phyloP scores from a whole-genome alignment of 805 yeast genomes.

The Kazachstania kunashirensis region DNA sequence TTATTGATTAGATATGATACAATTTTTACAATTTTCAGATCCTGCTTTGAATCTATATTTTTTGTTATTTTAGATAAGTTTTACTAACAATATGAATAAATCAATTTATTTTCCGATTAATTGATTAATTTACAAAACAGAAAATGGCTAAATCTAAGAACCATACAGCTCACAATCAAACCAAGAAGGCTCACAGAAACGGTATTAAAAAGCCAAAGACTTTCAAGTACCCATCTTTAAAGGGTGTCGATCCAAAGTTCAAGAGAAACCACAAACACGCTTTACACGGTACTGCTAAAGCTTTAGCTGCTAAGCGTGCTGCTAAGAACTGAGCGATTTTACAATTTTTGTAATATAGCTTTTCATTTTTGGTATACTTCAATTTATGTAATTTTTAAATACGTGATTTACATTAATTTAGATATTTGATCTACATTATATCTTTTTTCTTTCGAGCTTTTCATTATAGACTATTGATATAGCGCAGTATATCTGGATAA shows the following conservation, averaged over 20 bases:
- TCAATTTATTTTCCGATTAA: neutral
- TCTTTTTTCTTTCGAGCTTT: neutral
- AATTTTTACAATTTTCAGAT: too few relatives aligned
- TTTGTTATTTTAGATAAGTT: neutral
- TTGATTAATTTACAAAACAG: conserved; percentile 5
- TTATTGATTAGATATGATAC: too few relatives aligned
- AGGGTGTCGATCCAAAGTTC: conserved; percentile 99
- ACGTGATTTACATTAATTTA: conserved; percentile 1
- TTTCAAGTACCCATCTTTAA: conserved; percentile 94
- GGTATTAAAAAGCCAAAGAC: conserved; percentile 99
- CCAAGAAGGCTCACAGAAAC: conserved; percentile 99
- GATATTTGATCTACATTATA: neutral
- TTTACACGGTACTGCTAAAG: conserved; percentile 94
- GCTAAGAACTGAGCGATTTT: conserved; percentile 14
- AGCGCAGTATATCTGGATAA: too few relatives aligned
- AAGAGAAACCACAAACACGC: conserved; percentile 99
- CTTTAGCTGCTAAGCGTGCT: conserved; percentile 75
- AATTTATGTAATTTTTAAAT: conserved; percentile 5
- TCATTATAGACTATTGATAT: neutral
- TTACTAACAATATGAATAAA: conserved; percentile 2
- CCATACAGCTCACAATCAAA: conserved; percentile 99
- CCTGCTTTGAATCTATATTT: too few relatives aligned
- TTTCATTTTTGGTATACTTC: neutral
- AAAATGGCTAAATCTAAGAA: conserved; percentile 98
- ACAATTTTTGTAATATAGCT: neutral